These are phyloP conservation scores for Aspergillus ustus DNA, from an alignment of 2,329 filamentous ascomycete genomes.

Conservation along the genomic window DNA sequence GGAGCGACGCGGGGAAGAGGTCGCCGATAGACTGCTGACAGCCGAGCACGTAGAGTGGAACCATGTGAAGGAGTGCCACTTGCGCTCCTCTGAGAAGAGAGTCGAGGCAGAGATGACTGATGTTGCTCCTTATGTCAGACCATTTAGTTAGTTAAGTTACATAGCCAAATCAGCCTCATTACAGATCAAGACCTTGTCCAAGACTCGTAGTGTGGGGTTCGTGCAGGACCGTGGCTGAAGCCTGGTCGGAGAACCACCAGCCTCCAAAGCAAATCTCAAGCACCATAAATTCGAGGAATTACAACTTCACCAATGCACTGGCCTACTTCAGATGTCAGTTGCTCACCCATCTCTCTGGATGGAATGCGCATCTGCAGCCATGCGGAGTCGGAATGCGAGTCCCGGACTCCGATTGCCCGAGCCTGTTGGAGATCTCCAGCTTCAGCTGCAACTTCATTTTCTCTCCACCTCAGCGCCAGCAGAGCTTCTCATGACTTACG, in stretches of 20 bases:
- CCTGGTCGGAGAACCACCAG: not conserved
- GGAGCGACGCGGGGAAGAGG: conserved; percentile 4
- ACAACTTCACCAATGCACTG: not conserved
- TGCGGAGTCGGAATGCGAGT: not conserved
- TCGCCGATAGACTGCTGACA: not conserved
- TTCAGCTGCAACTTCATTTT: not conserved
- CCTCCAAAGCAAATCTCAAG: not conserved
- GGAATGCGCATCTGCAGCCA: not conserved
- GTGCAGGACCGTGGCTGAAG: not conserved
- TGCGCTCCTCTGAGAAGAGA: not conserved
- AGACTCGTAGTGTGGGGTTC: not conserved
- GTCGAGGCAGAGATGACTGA: not conserved
- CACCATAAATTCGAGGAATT: not conserved
- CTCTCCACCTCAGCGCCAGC: not conserved
- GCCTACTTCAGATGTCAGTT: not conserved
- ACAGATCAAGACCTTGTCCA: not conserved
- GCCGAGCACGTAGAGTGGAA: conserved; percentile 7
- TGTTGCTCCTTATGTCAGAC: not conserved
- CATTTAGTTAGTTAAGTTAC: not conserved
- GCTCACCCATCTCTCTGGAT: not conserved
- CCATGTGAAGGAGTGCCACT: conserved; percentile 9
- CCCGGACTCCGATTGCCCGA: not conserved
- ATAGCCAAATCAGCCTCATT: not conserved
- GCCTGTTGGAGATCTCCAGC: not conserved
- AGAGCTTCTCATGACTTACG: not conserved